These are phyloP conservation scores for Cercospora sesami DNA, from an alignment of 2,329 filamentous ascomycete species.

Conservation along the genomic window DNA sequence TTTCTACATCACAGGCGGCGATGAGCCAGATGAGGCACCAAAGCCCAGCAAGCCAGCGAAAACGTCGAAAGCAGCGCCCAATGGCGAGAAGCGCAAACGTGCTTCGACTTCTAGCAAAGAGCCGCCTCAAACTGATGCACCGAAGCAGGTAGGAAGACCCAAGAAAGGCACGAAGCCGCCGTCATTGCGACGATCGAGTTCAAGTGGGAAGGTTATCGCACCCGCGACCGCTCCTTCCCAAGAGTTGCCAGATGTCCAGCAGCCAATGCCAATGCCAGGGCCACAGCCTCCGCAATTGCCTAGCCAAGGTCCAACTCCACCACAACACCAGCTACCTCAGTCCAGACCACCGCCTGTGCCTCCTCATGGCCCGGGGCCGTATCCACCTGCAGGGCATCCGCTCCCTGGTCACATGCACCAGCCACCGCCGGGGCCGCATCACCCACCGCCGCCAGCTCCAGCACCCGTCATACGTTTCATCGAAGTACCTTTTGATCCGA, in stretches of 20 bases:
- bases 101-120: constrained; percentile 32
- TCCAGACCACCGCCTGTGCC: constrained; percentile 1
- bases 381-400: constrained; percentile 13
- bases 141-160: constrained; percentile 3
- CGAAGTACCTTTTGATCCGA: constrained; percentile 23
- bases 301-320: not conserved
- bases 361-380: constrained; percentile 8
- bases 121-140: constrained; percentile 48
- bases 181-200: constrained; percentile 1
- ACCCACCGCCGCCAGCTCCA: constrained; percentile 16
- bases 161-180: constrained; percentile 12
- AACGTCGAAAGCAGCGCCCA: not conserved
- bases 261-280: not conserved
- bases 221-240: constrained; percentile 3
- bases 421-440: constrained; percentile 15
- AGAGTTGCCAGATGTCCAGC: constrained; percentile 7
- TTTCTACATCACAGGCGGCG: constrained; percentile 37
- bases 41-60: constrained; percentile 15
- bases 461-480: constrained; percentile 28
- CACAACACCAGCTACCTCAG: constrained; percentile 1
- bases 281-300: not conserved
- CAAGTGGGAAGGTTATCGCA: constrained; percentile 8
- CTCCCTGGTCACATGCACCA: constrained; percentile 12
- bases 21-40: constrained; percentile 22
- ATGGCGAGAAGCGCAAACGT: constrained; percentile 12